Evolutionary conservation across 2,329 filamentous ascomycete genomes (phyloP).

Genomic region (Pyrenophora tritici-repentis): DNA sequence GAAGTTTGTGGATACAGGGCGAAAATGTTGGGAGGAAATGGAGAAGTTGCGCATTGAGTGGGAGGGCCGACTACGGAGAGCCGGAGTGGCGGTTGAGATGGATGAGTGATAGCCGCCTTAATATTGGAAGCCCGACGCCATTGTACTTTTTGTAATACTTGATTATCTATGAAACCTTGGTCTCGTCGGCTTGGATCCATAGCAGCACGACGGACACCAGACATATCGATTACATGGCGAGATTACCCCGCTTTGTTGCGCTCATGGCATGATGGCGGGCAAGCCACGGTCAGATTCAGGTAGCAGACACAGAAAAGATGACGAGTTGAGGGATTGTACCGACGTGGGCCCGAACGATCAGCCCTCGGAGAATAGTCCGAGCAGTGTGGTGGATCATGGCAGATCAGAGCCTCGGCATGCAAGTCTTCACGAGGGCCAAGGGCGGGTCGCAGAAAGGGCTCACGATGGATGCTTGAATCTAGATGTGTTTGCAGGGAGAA

Average conservation of each 20-base stretch:
- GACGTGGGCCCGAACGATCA: constrained; percentile 7
- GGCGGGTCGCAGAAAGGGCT: not conserved
- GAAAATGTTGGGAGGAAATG: constrained; percentile 69
- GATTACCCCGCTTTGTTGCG: too few relatives aligned
- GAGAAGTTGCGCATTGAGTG: constrained; percentile 71
- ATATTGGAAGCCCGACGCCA: too few relatives aligned
- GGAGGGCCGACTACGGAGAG: constrained; percentile 53
- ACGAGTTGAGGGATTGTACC: not conserved
- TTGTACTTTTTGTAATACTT: too few relatives aligned
- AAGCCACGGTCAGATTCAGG: not conserved
- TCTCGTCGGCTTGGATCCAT: too few relatives aligned
- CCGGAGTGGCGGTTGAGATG: constrained; percentile 46
- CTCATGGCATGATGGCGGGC: not conserved
- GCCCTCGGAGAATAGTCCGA: constrained; percentile 5
- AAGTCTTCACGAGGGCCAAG: not conserved
- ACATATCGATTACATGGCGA: too few relatives aligned
- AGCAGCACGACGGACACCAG: too few relatives aligned
- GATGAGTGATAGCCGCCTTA: too few relatives aligned
- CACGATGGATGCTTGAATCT: too few relatives aligned
- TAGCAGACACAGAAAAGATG: not conserved
- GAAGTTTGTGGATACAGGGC: constrained; percentile 67
- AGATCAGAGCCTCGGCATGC: constrained; percentile 5
- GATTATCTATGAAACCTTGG: too few relatives aligned
- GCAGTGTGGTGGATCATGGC: constrained; percentile 1
- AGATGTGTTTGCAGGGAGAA: too few relatives aligned